Conservation (phyloP, 1,284 basidiomycete species). For the Apiotrichum domesticum region DNA sequence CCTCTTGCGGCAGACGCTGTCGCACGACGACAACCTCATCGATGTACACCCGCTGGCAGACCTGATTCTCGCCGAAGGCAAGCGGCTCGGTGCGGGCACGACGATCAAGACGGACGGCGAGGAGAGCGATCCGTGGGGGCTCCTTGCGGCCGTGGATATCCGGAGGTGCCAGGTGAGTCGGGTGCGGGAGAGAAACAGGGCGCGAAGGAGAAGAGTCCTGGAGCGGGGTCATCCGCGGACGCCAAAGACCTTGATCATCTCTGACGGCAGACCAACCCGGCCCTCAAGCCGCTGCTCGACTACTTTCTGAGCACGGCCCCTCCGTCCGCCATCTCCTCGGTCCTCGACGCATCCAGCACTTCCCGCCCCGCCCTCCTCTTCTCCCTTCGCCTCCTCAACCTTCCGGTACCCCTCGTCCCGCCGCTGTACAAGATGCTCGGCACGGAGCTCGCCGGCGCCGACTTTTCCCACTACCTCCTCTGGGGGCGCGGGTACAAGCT, state of each 20-base stretch:
- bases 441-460: constrained; percentile 62
- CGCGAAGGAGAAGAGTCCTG: too few relatives aligned
- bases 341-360: constrained; percentile 36
- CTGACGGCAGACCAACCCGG: constrained; percentile 57
- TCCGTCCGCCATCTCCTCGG: constrained; percentile 45
- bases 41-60: constrained; percentile 68
- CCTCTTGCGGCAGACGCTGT: constrained; percentile 71
- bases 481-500: constrained; percentile 45
- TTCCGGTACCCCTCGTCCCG: constrained; percentile 82
- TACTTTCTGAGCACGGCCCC: constrained; percentile 56
- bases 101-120: constrained; percentile 86
- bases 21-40: constrained; percentile 68
- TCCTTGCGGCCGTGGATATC: constrained; percentile 76
- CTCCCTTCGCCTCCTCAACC: constrained; percentile 81
- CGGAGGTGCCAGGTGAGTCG: constrained; percentile 61
- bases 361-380: constrained; percentile 70
- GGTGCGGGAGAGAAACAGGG: too few relatives aligned
- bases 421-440: constrained; percentile 82
- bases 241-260: background rate
- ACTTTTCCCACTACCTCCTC: constrained; percentile 41
- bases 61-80: constrained; percentile 58
- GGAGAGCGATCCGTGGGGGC: constrained; percentile 79
- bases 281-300: constrained; percentile 62
- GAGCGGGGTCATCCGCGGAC: too few relatives aligned
- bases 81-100: constrained; percentile 57